Evolutionary conservation across 495 filamentous ascomycete genomes (phyloP), one percentile per base, ranked within the genome.

Genomic region (Hypoxylon trugodes): DNA sequence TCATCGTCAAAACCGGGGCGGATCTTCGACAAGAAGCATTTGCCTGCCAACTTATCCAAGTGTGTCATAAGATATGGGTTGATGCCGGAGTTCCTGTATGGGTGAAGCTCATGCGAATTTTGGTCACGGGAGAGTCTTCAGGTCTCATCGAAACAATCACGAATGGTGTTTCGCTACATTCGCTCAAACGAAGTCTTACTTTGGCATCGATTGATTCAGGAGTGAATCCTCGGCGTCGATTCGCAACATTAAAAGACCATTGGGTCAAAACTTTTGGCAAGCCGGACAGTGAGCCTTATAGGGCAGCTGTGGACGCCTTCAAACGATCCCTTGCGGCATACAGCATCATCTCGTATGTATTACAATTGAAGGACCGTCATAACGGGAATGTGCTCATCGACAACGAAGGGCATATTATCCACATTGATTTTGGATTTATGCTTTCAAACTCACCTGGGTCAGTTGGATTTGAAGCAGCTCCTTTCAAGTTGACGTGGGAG

Each of bases 361-460:
- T 92, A 41, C 89, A 91, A 69, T 79, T 92, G 21, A 92, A 92
- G 67, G 89, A 92, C 69, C 79, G 89, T n/a, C 89, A 92, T 74
- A 92, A 92, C 66, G 89, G 89, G 13, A 92, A 92, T 65, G 86
- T 92, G 25, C 77, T 92, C 40, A 89, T 92, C 64, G 89, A 92
- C 67, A 90, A 89, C 68, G 83, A 88, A 69, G 89, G 89, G 12
- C 89, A 92, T 65, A 89, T 91, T 21, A 89, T 92, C 57, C 89
- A 92, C 69, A 92, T 92, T 56, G 89, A 92, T 73, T 92, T 92
- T 71, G 89, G 89, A 40, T 92, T 92, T 71, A 92, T 92, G 89
- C 80, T 92, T 40, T 89, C 86, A 5, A 92, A 92, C 71, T 90
- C 88, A 13, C 89, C 89, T 13, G 89, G 89, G 1, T 84, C 82